These are phyloP conservation scores for Mortierella antarctica DNA, from an alignment of 192 early-diverging fungal genomes.

Conservation along the genomic window DNA sequence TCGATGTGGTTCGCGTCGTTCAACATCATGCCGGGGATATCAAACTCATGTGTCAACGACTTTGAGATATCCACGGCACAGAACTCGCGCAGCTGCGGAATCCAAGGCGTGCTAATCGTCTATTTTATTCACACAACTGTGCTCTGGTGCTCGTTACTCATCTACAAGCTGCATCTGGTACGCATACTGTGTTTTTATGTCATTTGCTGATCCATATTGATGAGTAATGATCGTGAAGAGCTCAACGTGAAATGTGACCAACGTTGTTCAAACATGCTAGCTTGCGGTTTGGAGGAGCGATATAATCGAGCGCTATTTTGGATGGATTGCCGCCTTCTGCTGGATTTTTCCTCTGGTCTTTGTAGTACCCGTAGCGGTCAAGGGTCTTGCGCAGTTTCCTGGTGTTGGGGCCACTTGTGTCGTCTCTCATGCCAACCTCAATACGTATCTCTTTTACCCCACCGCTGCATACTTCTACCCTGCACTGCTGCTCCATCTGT, in stretches of 20 bases:
- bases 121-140: conserved; percentile 36
- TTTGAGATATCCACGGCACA: conserved; percentile 34
- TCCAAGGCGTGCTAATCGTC: conserved; percentile 46
- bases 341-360: conserved; percentile 46
- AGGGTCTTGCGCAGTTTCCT: conserved; percentile 27
- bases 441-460: conserved; percentile 47
- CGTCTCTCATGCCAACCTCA: conserved; percentile 21
- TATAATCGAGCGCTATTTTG: conserved; percentile 37
- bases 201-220: background rate
- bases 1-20: conserved; percentile 42
- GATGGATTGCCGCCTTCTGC: conserved; percentile 30
- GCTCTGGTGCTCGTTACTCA: conserved; percentile 48
- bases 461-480: conserved; percentile 46
- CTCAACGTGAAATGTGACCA: too few species aligned
- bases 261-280: background rate
- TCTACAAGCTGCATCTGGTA: conserved; percentile 52
- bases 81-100: conserved; percentile 34
- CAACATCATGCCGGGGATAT: conserved; percentile 44
- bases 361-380: conserved; percentile 40
- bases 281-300: conserved; percentile 41
- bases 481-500: conserved; percentile 19
- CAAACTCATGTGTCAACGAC: conserved; percentile 47
- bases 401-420: conserved; percentile 49
- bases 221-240: background rate
- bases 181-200: background rate